These are phyloP conservation scores for Aurinia saxatilis DNA, from an alignment of 345 rosid species.

Conservation along the genomic window DNA sequence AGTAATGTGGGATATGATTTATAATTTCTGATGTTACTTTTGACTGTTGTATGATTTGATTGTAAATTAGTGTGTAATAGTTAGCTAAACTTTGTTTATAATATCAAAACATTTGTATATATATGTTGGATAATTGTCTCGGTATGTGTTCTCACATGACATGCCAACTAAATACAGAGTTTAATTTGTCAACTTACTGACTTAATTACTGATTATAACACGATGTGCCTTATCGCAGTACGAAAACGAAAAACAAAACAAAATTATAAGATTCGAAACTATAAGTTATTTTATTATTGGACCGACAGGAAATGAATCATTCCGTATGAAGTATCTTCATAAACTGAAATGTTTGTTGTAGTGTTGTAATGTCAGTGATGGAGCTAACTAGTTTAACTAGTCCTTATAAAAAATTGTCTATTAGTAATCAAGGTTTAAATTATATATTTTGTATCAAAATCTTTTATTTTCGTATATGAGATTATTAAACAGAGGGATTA, in stretches of 20 bases:
- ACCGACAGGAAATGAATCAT: constrained; percentile 18
- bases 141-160: constrained; percentile 20
- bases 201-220: constrained; percentile 12
- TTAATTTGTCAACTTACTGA: constrained; percentile 18
- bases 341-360: constrained; percentile 14
- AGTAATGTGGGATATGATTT: too few species aligned
- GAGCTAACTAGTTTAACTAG: too few species aligned
- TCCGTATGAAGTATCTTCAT: constrained; percentile 3
- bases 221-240: not conserved
- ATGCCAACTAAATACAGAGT: constrained; percentile 23
- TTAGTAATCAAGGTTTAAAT: too few species aligned
- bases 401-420: too few species aligned
- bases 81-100: not conserved
- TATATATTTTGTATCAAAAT: too few species aligned
- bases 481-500: too few species aligned
- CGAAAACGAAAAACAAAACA: not conserved
- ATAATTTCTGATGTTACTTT: too few species aligned
- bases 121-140: constrained; percentile 11
- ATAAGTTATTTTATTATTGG: constrained; percentile 1
- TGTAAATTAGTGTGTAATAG: not conserved
- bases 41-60: not conserved
- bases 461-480: too few species aligned
- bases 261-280: not conserved
- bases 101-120: not conserved
- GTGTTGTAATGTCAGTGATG: constrained; percentile 9